phyloP scores from a whole-genome alignment of 306 rosid genomes.

The Sphenostylis stenocarpa region DNA sequence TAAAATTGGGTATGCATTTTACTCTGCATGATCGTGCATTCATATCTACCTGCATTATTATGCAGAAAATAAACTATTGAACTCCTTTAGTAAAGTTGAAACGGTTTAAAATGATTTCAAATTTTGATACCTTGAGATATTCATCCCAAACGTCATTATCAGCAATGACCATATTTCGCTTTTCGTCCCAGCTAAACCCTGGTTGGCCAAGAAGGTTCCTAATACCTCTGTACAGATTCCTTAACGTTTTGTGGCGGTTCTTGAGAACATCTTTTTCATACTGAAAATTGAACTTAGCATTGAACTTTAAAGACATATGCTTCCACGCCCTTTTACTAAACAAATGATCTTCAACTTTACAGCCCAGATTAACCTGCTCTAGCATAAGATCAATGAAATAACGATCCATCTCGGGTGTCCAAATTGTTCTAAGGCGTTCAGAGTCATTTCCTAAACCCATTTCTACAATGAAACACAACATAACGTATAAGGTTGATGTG shows the following conservation, averaged over 20 bases:
- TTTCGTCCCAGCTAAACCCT: slow-evolving; percentile 77
- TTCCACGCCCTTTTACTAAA: slow-evolving; percentile 76
- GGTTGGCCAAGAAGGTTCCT: slow-evolving; percentile 53
- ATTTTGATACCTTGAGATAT: slow-evolving; percentile 57
- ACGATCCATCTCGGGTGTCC: slow-evolving; percentile 83
- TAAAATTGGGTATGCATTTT: slow-evolving; percentile 63
- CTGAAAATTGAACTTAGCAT: slow-evolving; percentile 63
- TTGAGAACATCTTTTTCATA: slow-evolving; percentile 79
- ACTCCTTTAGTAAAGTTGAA: background rate
- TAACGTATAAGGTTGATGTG: background rate
- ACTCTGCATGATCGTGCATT: slow-evolving; percentile 59
- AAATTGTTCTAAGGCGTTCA: slow-evolving; percentile 68
- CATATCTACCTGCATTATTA: slow-evolving; percentile 52
- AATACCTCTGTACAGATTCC: slow-evolving; percentile 62
- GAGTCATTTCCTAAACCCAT: slow-evolving; percentile 48
- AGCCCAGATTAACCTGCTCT: slow-evolving; percentile 56
- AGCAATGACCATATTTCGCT: slow-evolving; percentile 66
- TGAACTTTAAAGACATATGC: slow-evolving; percentile 61
- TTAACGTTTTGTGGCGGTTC: slow-evolving; percentile 68
- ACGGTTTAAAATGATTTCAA: background rate
- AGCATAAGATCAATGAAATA: slow-evolving; percentile 73
- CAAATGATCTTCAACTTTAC: slow-evolving; percentile 63
- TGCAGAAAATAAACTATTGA: slow-evolving; percentile 19
- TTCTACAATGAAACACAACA: slow-evolving; percentile 18
- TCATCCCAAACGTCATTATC: slow-evolving; percentile 73